Evolutionary conservation across 352 stramenopile species (phyloP), one percentile per base, ranked within the genome.

Genomic region (Globisporangium abappressorium): DNA sequence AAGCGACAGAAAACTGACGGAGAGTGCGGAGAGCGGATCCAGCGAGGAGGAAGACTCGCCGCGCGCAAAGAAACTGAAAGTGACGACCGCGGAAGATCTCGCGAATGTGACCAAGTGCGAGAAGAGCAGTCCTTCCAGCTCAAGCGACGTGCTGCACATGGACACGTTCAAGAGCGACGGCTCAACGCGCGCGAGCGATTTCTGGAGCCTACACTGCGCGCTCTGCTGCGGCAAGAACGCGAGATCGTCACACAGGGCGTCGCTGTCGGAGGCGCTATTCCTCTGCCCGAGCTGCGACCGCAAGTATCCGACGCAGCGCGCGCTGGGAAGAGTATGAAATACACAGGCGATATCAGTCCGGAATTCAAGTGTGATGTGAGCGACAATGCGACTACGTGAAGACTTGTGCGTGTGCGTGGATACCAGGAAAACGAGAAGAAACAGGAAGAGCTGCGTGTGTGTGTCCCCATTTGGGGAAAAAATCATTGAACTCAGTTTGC

Each of bases 241-340:
- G 34, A 56, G 58, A 65, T 72, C 72, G 70, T 34, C 43, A n/a
- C 64, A 80, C 57, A 70, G 47, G 59, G 34, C 28, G 56, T 38
- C 72, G 12, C 6, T 49, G 49, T 61, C 61, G 12, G 76, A 83
- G 24, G 69, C 84, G 66, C 73, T 95, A 26, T 95, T 95, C 67
- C 75, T 94, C 12, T 94, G 86, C 46, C 70, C 77, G 54, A 74
- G 79, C 56, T 94, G 86, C 65, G 86, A 94, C 70, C 82, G 85
- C 62, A 94, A 94, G 66, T 94, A 94, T 69, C 86, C 86, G 64
- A 94, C 84, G 58, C 86, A 93, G 64, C 79, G 87, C 60, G 80
- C 85, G 49, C 78, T 95, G 11, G 87, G 85, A 34, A 80, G 79
- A 62, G 79, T 89, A 55, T 91, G 79, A 70, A 8, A 20, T 22